phyloP scores from a whole-genome alignment of 345 rosid species.

The Tarenaya hassleriana region DNA sequence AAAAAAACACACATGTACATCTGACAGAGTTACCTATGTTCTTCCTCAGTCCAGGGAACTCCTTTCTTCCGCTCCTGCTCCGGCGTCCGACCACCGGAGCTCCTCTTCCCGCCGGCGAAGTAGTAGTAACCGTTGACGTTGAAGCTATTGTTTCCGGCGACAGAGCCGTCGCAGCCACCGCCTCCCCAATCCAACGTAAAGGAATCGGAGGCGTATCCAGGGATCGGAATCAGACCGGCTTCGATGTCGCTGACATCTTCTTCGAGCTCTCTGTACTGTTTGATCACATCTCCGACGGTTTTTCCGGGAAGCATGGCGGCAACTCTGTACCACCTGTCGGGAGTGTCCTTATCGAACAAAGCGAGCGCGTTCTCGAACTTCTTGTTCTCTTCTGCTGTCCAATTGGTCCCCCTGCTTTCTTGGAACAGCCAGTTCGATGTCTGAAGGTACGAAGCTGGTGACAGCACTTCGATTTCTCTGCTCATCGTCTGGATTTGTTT shows the following conservation, averaged over 20 bases:
- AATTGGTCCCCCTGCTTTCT: slow-evolving; percentile 38
- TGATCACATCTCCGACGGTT: slow-evolving; percentile 82
- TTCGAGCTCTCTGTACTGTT: slow-evolving; percentile 77
- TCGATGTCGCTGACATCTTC: slow-evolving; percentile 95
- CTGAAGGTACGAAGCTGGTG: slow-evolving; percentile 59
- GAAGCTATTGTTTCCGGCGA: slow-evolving; percentile 23
- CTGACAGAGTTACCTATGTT: slow-evolving; percentile 57
- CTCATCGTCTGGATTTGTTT: slow-evolving; percentile 31
- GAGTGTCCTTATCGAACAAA: slow-evolving; percentile 65
- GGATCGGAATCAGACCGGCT: slow-evolving; percentile 84
- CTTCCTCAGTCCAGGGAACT: slow-evolving; percentile 98
- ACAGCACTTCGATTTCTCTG: slow-evolving; percentile 47
- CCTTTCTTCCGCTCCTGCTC: slow-evolving; percentile 96
- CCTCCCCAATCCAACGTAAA: slow-evolving; percentile 61
- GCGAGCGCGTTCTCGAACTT: slow-evolving; percentile 83
- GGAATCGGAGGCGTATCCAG: slow-evolving; percentile 54
- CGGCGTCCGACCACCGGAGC: slow-evolving; percentile 36
- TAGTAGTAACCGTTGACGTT: slow-evolving; percentile 32
- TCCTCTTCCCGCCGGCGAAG: slow-evolving; percentile 46
- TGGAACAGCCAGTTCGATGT: slow-evolving; percentile 59
- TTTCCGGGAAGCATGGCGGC: slow-evolving; percentile 92
- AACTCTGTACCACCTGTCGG: slow-evolving; percentile 84
- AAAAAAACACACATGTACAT: not conserved
- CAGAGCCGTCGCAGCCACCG: not conserved
- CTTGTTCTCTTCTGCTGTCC: slow-evolving; percentile 97